Conservation (phyloP, 2,329 filamentous ascomycete genomes). For the Polychaeton citri region DNA sequence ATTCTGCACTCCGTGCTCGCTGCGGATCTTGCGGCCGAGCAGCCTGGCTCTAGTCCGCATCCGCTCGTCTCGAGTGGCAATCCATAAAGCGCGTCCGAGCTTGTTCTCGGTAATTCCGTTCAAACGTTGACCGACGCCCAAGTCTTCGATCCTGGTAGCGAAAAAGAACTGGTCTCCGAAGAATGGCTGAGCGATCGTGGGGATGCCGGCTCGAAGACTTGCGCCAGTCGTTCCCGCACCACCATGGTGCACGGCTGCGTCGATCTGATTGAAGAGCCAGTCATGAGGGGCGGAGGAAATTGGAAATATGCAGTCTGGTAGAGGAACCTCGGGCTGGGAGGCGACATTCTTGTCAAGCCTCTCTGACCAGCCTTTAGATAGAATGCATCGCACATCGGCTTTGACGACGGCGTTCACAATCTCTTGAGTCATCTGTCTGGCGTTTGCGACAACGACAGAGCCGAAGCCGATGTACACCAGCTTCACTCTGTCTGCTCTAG, state of each 20-base stretch:
- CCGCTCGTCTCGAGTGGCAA: constrained; percentile 75
- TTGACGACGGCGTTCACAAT: constrained; percentile 83
- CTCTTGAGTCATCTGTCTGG: constrained; percentile 76
- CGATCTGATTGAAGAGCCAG: constrained; percentile 89
- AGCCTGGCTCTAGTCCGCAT: constrained; percentile 80
- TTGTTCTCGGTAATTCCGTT: constrained; percentile 79
- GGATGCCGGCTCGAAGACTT: constrained; percentile 76
- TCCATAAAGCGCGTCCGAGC: constrained; percentile 79
- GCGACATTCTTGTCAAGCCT: constrained; percentile 49
- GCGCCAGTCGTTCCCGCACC: constrained; percentile 92
- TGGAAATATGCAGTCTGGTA: constrained; percentile 70
- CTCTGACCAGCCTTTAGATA: constrained; percentile 96
- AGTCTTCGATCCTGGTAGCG: constrained; percentile 73
- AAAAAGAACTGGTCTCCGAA: constrained; percentile 99
- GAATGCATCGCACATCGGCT: constrained; percentile 83
- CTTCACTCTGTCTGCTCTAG: constrained; percentile 71
- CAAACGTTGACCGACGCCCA: constrained; percentile 81
- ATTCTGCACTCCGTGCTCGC: constrained; percentile 79
- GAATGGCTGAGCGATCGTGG: constrained; percentile 91
- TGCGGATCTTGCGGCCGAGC: constrained; percentile 76
- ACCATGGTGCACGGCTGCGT: constrained; percentile 88
- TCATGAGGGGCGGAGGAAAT: constrained; percentile 91
- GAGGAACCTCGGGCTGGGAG: constrained; percentile 47
- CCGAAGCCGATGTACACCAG: constrained; percentile 95
- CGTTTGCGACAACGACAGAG: constrained; percentile 86